Evolutionary conservation across 31 red algal genomes (phyloP).

Genomic region (Porphyra umbilicalis): DNA sequence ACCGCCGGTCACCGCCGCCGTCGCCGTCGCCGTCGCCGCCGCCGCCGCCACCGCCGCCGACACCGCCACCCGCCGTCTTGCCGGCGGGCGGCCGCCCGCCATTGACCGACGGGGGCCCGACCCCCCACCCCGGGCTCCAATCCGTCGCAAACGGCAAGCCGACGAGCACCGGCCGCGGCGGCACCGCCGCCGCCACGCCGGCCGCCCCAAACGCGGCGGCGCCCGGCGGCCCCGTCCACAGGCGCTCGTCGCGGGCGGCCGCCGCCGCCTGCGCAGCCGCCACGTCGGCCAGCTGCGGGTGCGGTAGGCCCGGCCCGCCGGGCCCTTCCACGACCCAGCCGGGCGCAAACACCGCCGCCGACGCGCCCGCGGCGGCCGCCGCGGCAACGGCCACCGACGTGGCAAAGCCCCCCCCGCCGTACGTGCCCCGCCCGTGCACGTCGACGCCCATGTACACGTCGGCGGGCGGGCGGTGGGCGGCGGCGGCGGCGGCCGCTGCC

Average conservation of each 20-base stretch:
- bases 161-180: slow-evolving; percentile 38
- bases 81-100: no score
- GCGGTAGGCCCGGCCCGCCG: no score
- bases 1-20: slow-evolving; percentile 23
- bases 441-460: slow-evolving; percentile 87
- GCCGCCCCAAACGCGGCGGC: slow-evolving; percentile 42
- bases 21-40: slow-evolving; percentile 11
- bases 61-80: no score
- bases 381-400: slow-evolving; percentile 54
- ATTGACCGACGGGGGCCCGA: no score
- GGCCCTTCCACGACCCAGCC: slow-evolving; percentile 72
- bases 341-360: slow-evolving; percentile 73
- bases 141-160: slow-evolving; percentile 44
- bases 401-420: slow-evolving; percentile 75
- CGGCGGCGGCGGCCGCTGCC: slow-evolving; percentile 35
- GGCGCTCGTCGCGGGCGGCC: slow-evolving; percentile 48
- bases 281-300: no score
- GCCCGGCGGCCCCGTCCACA: slow-evolving; percentile 52
- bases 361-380: slow-evolving; percentile 55
- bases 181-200: slow-evolving; percentile 34
- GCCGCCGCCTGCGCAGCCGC: slow-evolving; percentile 50
- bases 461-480: slow-evolving; percentile 14
- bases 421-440: slow-evolving; percentile 72
- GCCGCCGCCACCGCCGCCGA: no score
- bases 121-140: slow-evolving; percentile 72